phyloP scores from a whole-genome alignment of 306 rosid genomes.

The Quercus wislizeni region DNA sequence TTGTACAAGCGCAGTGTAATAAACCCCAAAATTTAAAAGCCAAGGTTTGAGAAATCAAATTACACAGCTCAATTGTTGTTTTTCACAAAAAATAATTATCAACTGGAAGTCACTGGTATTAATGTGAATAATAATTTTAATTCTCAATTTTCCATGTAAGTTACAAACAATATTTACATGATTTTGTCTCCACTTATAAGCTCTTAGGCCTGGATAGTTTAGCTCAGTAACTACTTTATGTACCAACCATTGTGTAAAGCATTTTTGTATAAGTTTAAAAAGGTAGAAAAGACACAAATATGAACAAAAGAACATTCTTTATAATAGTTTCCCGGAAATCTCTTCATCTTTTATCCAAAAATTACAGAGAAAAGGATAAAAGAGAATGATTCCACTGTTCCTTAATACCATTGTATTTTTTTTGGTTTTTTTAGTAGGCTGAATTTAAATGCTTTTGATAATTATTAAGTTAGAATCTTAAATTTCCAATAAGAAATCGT shows the following conservation, averaged over 20 bases:
- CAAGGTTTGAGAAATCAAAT: background rate
- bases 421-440: background rate
- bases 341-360: background rate
- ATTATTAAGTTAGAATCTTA: background rate
- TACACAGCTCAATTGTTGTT: background rate
- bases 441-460: background rate
- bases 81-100: background rate
- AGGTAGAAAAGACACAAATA: background rate
- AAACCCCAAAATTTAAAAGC: background rate
- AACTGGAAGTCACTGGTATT: background rate
- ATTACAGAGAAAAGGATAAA: background rate
- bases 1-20: background rate
- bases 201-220: background rate
- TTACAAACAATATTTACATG: background rate
- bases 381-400: background rate
- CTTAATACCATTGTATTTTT: background rate
- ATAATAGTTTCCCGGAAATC: background rate
- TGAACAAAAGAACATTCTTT: background rate
- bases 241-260: background rate
- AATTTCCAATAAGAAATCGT: constrained; percentile 18
- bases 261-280: background rate
- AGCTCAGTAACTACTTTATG: background rate
- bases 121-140: background rate
- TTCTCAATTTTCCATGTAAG: background rate
- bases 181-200: background rate